Percentiles rank a stretch among this genome's conserved stretches.
phyloP scores from a whole-genome alignment of 768 basidiomycete genomes.

The Tricholoma sp. region DNA sequence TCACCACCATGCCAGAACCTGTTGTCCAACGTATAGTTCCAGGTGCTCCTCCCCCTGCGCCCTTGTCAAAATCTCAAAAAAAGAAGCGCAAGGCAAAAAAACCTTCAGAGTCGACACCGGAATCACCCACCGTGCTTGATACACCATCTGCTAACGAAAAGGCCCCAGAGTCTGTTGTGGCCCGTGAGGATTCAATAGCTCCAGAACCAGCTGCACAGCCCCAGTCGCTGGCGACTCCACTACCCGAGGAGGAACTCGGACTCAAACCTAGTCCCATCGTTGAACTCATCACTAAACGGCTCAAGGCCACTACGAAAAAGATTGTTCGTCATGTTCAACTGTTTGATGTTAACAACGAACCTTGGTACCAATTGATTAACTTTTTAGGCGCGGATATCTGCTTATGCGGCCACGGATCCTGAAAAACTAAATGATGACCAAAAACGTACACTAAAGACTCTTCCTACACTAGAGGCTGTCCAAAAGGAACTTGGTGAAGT shows the following conservation, averaged over 20 bases:
- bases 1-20: conserved; percentile 33
- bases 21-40: conserved; percentile 56
- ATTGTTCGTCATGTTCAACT: conserved; percentile 48
- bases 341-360: neutral
- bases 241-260: conserved; percentile 39
- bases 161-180: conserved; percentile 41
- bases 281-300: conserved; percentile 74
- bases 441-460: conserved; percentile 62
- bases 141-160: conserved; percentile 43
- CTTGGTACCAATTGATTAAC: conserved; percentile 10
- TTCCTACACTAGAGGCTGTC: conserved; percentile 72
- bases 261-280: conserved; percentile 64
- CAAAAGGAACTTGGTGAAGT: conserved; percentile 82
- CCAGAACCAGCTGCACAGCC: conserved; percentile 40
- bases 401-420: conserved; percentile 61
- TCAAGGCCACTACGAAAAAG: conserved; percentile 78
- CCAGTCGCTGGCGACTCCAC: conserved; percentile 34
- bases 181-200: conserved; percentile 41
- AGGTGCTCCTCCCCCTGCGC: conserved; percentile 65
- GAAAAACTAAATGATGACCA: conserved; percentile 89
- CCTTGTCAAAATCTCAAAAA: conserved; percentile 59
- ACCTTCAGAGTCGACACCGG: conserved; percentile 36
- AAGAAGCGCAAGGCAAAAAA: conserved; percentile 64
- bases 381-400: conserved; percentile 62
- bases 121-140: conserved; percentile 43